A percentile compares a stretch with the other conserved stretches of the same genome.
phyloP scores from a whole-genome alignment of 2,329 filamentous ascomycete species.

The Myriangium duriaei region DNA sequence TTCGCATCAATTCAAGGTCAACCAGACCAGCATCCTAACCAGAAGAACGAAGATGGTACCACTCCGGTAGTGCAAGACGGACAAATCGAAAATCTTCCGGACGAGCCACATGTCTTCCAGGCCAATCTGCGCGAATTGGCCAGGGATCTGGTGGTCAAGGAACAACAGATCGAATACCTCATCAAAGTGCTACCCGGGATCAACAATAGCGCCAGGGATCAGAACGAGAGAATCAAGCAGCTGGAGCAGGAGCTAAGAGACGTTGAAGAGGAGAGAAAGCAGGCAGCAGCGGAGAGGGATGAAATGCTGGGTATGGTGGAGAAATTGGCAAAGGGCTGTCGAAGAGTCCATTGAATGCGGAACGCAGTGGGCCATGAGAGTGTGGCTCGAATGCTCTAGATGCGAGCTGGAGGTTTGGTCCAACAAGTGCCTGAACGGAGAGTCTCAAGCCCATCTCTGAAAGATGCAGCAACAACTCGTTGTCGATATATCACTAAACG shows the following conservation, averaged over 20 bases:
- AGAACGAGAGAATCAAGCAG: constrained; percentile 46
- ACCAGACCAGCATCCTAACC: constrained; percentile 21
- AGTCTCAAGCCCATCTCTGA: too few species aligned
- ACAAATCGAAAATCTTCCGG: constrained; percentile 39
- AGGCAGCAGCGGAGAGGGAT: constrained; percentile 31
- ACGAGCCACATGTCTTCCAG: constrained; percentile 51
- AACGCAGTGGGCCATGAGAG: too few species aligned
- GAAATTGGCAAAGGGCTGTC: constrained; percentile 31
- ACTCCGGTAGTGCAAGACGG: constrained; percentile 10
- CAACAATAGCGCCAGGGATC: constrained; percentile 65
- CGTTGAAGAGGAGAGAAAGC: constrained; percentile 28
- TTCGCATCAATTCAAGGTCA: constrained; percentile 31
- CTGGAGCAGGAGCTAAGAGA: constrained; percentile 31
- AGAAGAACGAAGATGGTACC: constrained; percentile 12
- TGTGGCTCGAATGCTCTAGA: too few species aligned
- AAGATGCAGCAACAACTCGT: too few species aligned
- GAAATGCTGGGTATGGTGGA: constrained; percentile 33
- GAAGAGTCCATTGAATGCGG: constrained; percentile 12
- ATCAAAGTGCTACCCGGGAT: constrained; percentile 65
- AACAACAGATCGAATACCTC: constrained; percentile 70
- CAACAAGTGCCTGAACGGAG: too few species aligned
- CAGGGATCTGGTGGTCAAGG: constrained; percentile 63
- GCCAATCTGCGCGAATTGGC: constrained; percentile 60
- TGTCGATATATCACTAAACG: too few species aligned
- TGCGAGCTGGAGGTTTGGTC: too few species aligned